A percentile compares a stretch with the other conserved stretches of the same genome.
Evolutionary conservation across 2,329 filamentous ascomycete species (phyloP).

Genomic region (Pseudogymnoascus sp.): DNA sequence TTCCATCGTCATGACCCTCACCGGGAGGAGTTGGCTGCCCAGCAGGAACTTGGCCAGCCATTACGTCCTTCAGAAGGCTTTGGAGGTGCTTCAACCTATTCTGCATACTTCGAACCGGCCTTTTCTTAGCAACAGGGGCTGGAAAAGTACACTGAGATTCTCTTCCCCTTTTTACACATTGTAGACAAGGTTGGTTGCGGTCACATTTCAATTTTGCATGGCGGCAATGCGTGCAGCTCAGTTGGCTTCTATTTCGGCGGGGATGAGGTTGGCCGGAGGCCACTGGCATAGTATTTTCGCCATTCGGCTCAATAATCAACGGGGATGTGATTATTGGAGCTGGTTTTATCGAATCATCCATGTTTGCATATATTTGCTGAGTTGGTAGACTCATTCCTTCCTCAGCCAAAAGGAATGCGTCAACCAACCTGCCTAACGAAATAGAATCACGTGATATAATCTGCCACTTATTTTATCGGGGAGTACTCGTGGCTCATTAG

Average conservation of each 20-base stretch:
- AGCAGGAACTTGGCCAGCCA: constrained; percentile 25
- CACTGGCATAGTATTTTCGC: neutral
- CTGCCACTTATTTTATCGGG: neutral
- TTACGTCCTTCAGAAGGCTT: constrained; percentile 48
- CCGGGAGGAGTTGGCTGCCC: neutral
- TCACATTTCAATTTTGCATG: constrained; percentile 40
- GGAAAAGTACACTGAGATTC: constrained; percentile 41
- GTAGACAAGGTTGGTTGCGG: constrained; percentile 41
- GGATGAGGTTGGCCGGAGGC: neutral
- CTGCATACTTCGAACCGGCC: constrained; percentile 40
- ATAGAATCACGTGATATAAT: neutral
- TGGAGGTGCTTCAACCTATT: constrained; percentile 47
- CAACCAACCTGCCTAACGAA: no score
- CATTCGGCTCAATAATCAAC: neutral
- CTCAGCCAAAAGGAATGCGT: neutral
- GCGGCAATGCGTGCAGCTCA: constrained; percentile 17
- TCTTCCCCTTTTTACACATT: constrained; percentile 44
- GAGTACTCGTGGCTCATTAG: neutral
- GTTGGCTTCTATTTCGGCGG: constrained; percentile 5
- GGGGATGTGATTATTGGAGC: neutral
- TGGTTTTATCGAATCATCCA: neutral
- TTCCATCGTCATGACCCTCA: neutral
- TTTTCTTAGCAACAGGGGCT: constrained; percentile 35
- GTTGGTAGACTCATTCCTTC: neutral
- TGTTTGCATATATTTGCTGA: neutral